Conservation (phyloP, 176 grass and related monocot genomes). For the Hordeum marinum region DNA sequence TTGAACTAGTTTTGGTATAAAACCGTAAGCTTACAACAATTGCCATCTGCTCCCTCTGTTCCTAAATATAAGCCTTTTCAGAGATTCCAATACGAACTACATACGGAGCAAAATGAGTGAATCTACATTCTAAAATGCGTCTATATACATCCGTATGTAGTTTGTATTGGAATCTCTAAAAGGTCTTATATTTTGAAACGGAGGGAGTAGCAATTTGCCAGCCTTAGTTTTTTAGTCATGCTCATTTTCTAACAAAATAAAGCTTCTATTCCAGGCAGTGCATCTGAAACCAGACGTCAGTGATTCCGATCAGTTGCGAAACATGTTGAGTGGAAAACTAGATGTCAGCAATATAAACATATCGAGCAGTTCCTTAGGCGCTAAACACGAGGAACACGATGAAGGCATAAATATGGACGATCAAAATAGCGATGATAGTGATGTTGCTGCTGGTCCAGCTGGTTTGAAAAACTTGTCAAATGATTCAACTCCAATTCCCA, state of each 20-base stretch:
- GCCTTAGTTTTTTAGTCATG: background rate
- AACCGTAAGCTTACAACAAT: background rate
- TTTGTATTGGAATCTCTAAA: too few species aligned
- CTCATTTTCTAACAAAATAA: slow-evolving; percentile 7
- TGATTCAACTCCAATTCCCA: slow-evolving; percentile 50
- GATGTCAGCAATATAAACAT: slow-evolving; percentile 50
- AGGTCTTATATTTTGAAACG: too few species aligned
- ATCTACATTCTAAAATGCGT: too few species aligned
- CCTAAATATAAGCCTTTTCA: too few species aligned
- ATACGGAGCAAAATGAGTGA: too few species aligned
- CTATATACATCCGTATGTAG: too few species aligned
- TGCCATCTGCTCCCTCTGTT: background rate
- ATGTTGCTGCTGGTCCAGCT: slow-evolving; percentile 45
- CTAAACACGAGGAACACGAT: slow-evolving; percentile 29
- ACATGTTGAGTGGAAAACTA: slow-evolving; percentile 37
- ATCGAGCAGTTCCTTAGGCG: slow-evolving; percentile 49
- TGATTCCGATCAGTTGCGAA: slow-evolving; percentile 38
- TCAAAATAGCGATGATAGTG: slow-evolving; percentile 49
- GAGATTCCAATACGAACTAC: too few species aligned
- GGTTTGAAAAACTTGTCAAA: slow-evolving; percentile 54
- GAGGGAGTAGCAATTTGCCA: background rate
- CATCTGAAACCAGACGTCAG: slow-evolving; percentile 67
- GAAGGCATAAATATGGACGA: slow-evolving; percentile 52
- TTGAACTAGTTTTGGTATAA: background rate
- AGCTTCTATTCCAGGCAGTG: slow-evolving; percentile 54